Percentiles rank a stretch among this genome's conserved stretches.
Evolutionary conservation across 2,329 filamentous ascomycete genomes (phyloP).

Genomic region (Hypomyces rosellus): DNA sequence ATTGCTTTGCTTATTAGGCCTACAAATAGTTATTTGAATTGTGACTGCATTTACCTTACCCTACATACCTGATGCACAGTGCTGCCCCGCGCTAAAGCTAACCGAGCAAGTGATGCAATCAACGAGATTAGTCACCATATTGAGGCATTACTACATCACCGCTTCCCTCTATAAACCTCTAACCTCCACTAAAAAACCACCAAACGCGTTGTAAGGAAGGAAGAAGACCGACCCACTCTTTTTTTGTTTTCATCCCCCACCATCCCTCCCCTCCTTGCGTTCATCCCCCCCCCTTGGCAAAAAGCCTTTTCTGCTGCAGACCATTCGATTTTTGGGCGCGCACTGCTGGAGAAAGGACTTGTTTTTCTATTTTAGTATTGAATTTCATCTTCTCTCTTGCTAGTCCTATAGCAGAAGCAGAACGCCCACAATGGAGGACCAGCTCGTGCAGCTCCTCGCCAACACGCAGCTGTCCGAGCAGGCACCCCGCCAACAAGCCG

Average conservation of each 20-base stretch:
- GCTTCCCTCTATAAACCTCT: too few species aligned
- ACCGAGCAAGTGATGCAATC: too few species aligned
- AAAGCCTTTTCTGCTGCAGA: not conserved
- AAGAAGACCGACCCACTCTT: not conserved
- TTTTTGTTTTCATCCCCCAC: slow-evolving; percentile 12
- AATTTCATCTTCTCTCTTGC: not conserved
- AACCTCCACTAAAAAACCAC: too few species aligned
- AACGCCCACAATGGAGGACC: slow-evolving; percentile 67
- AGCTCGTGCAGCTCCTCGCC: slow-evolving; percentile 80
- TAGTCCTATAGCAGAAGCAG: not conserved
- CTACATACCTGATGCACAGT: too few species aligned
- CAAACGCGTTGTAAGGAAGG: slow-evolving; percentile 3
- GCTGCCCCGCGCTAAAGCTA: too few species aligned
- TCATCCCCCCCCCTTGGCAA: slow-evolving; percentile 3
- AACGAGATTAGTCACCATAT: too few species aligned
- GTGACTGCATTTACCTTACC: too few species aligned
- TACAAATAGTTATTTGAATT: too few species aligned
- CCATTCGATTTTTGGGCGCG: too few species aligned
- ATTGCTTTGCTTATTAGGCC: too few species aligned
- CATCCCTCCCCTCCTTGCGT: slow-evolving; percentile 3
- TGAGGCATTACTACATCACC: too few species aligned
- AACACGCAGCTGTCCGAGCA: slow-evolving; percentile 77
- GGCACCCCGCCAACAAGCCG: slow-evolving; percentile 75
- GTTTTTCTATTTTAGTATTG: not conserved
- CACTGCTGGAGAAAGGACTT: not conserved